These are phyloP conservation scores for Erysimum cheiranthoides DNA, from an alignment of 345 rosid species.

Conservation along the genomic window DNA sequence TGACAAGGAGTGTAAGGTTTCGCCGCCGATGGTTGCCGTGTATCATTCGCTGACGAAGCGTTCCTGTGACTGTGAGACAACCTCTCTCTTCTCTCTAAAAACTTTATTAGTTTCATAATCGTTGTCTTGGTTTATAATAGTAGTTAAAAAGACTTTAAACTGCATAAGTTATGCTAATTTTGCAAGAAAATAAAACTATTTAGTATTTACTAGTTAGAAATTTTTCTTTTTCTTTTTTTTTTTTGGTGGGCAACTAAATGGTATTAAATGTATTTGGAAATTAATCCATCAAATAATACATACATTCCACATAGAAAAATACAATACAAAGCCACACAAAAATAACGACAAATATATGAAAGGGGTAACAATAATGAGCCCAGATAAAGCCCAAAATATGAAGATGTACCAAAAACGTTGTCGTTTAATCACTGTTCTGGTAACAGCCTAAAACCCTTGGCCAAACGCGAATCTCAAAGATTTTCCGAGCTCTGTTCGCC, in stretches of 20 bases:
- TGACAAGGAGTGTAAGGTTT: slow-evolving; percentile 61
- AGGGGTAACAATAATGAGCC: background rate
- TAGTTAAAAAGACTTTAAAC: no score
- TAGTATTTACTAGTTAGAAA: background rate
- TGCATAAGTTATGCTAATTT: no score
- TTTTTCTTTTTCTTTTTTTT: no score
- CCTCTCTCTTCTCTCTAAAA: slow-evolving; percentile 30
- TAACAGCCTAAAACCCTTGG: slow-evolving; percentile 27
- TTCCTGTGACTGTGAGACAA: slow-evolving; percentile 63
- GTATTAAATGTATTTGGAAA: no score
- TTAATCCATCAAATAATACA: no score
- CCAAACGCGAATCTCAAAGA: slow-evolving; percentile 1
- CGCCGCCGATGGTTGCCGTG: slow-evolving; percentile 82
- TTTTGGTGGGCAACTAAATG: no score
- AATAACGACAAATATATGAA: no score
- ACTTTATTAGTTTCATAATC: no score
- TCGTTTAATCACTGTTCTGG: background rate
- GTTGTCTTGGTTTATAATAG: no score
- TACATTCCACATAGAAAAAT: no score
- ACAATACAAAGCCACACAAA: no score
- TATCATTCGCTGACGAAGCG: slow-evolving; percentile 72
- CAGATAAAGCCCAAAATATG: background rate
- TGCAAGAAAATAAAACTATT: background rate
- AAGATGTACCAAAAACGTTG: background rate
- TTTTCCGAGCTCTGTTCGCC: slow-evolving; percentile 39